A percentile compares a stretch with the other conserved stretches of the same genome.
Evolutionary conservation across 495 filamentous ascomycete genomes (phyloP).

Genomic region (Trichoderma gamsii): DNA sequence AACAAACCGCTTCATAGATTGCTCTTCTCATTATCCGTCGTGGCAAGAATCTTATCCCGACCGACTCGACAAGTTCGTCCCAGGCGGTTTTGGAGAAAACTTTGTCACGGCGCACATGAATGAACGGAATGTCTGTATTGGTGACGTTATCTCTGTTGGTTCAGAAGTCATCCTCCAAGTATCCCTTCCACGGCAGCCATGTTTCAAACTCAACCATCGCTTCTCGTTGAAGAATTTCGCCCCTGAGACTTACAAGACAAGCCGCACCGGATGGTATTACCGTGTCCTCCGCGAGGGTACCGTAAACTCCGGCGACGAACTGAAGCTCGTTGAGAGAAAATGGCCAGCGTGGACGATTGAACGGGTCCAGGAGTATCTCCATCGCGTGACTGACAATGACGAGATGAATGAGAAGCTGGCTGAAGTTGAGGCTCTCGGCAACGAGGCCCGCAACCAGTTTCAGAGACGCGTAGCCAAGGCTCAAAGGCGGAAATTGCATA

Average conservation of each 20-base stretch:
- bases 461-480: slow-evolving; percentile 32
- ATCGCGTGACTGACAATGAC: slow-evolving; percentile 38
- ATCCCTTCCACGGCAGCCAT: slow-evolving; percentile 46
- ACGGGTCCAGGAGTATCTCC: slow-evolving; percentile 49
- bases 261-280: slow-evolving; percentile 53
- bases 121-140: slow-evolving; percentile 54
- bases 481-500: slow-evolving; percentile 20
- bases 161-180: slow-evolving; percentile 37
- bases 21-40: slow-evolving; percentile 44
- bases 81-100: slow-evolving; percentile 55
- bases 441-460: slow-evolving; percentile 39
- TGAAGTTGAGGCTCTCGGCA: slow-evolving; percentile 40
- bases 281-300: slow-evolving; percentile 42
- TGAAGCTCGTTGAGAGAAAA: slow-evolving; percentile 36
- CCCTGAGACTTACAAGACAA: slow-evolving; percentile 42
- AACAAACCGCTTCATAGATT: slow-evolving; percentile 29
- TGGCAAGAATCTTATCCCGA: slow-evolving; percentile 42
- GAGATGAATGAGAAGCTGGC: slow-evolving; percentile 42
- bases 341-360: slow-evolving; percentile 51
- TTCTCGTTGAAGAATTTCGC: slow-evolving; percentile 51
- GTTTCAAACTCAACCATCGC: slow-evolving; percentile 53
- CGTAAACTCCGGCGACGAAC: slow-evolving; percentile 43
- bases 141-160: slow-evolving; percentile 43
- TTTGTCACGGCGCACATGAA: slow-evolving; percentile 45
- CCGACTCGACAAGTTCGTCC: slow-evolving; percentile 36